A percentile compares a stretch with the other conserved stretches of the same genome.
Conservation (phyloP, 352 stramenopile species). For the Globisporangium lucens region DNA sequence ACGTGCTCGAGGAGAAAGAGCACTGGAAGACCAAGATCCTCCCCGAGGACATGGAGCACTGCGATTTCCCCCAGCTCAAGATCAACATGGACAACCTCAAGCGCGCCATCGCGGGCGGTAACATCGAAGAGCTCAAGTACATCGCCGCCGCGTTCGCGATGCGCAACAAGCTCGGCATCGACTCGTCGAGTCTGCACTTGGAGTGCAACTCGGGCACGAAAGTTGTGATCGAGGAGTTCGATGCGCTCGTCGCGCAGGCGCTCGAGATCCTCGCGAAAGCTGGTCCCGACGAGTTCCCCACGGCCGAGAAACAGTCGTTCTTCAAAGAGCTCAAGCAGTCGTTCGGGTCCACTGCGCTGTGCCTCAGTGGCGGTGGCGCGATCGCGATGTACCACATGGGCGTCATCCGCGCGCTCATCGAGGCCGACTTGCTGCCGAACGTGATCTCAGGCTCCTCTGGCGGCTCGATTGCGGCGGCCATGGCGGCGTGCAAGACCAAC, state of each 20-base stretch:
- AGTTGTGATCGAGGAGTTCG: slow-evolving; percentile 50
- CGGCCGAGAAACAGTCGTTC: slow-evolving; percentile 43
- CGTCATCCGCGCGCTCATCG: slow-evolving; percentile 86
- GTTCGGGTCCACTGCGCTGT: slow-evolving; percentile 89
- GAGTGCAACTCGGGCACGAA: slow-evolving; percentile 65
- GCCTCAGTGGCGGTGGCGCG: slow-evolving; percentile 88
- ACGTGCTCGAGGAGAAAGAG: slow-evolving; percentile 56
- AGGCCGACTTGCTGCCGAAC: slow-evolving; percentile 86
- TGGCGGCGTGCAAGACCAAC: slow-evolving; percentile 82
- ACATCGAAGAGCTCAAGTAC: slow-evolving; percentile 54
- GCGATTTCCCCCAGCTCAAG: slow-evolving; percentile 55
- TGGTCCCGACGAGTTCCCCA: slow-evolving; percentile 30
- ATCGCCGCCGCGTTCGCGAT: slow-evolving; percentile 59
- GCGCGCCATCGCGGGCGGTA: slow-evolving; percentile 26
- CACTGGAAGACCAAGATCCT: slow-evolving; percentile 53
- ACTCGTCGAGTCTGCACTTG: slow-evolving; percentile 51
- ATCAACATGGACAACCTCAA: slow-evolving; percentile 38
- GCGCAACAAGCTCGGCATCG: slow-evolving; percentile 61
- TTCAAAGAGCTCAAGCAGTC: slow-evolving; percentile 69
- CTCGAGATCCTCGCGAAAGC: slow-evolving; percentile 38
- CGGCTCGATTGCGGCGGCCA: slow-evolving; percentile 86
- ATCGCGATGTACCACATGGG: slow-evolving; percentile 95
- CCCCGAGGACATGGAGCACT: slow-evolving; percentile 47
- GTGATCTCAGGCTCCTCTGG: slow-evolving; percentile 93
- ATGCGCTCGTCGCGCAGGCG: slow-evolving; percentile 37